Percentiles rank a stretch among this genome's conserved stretches.
phyloP scores from a whole-genome alignment of 306 rosid species.

The Cucurbita moschata region DNA sequence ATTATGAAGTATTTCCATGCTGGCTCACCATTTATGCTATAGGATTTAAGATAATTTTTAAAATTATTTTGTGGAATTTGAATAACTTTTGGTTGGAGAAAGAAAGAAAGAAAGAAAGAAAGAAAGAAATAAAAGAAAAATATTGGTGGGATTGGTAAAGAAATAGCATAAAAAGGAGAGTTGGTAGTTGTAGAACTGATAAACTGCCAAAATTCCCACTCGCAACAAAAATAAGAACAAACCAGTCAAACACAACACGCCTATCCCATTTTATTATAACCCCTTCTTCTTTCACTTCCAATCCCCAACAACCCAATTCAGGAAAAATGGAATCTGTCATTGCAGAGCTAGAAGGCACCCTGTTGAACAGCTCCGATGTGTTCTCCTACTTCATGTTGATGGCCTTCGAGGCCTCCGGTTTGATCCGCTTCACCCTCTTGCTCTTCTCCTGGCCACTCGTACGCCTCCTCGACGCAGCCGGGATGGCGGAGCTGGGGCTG shows the following conservation, averaged over 20 bases:
- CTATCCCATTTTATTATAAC: not conserved
- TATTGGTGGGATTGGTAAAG: not conserved
- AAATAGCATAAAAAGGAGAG: not conserved
- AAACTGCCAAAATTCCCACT: constrained; percentile 29
- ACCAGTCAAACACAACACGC: constrained; percentile 3
- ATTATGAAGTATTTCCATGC: too few species aligned
- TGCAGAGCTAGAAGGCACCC: constrained; percentile 78
- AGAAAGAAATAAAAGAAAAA: not conserved
- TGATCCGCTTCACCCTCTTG: constrained; percentile 53
- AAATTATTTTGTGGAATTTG: not conserved
- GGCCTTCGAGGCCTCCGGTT: constrained; percentile 74
- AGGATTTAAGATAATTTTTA: too few species aligned
- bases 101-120: not conserved
- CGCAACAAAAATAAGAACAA: not conserved
- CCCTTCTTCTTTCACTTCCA: constrained; percentile 7
- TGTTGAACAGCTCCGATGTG: constrained; percentile 36
- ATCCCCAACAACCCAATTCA: not conserved
- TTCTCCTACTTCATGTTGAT: constrained; percentile 80
- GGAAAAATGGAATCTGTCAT: constrained; percentile 39
- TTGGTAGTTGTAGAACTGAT: constrained; percentile 51
- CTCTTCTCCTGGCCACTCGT: constrained; percentile 52
- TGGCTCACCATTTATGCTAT: too few species aligned
- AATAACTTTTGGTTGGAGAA: not conserved
- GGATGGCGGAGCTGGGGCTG: constrained; percentile 23
- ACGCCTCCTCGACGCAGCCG: constrained; percentile 16